Base-by-base conservation (phyloP, 2,329 filamentous ascomycete genomes). In the Curvularia sp. region DNA sequence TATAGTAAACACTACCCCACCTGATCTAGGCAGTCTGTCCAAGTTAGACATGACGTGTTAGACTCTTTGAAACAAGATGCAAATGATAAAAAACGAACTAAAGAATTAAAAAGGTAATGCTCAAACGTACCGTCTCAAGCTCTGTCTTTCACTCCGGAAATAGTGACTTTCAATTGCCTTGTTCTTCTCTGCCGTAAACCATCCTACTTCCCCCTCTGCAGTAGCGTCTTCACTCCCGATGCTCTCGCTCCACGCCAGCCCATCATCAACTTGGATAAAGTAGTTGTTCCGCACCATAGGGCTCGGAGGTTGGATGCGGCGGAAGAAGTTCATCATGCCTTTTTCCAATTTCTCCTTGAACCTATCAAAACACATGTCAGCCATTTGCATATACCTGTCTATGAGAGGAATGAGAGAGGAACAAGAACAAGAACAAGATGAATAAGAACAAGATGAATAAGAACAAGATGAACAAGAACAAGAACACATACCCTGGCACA, bases 221-320 rank as follows among this genome's bases (percentile, higher is more conserved):
- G 78, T 77, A 3, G 45, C 39, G 72, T 96, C 90, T 75, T 96
- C 92, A 15, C 78, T 67, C 0, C 92, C 92, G 65, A 96, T 93
- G 67, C 87, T 91, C 69, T 82, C 79, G 58, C 88, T 91, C 92
- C 92, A 96, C 0, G 89, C 81, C 1, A 96, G 80, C 5, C 83
- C 78, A 55, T 93, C 90, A 70, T 96, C 92, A 1, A 95, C 91
- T 77, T 96, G 92, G 62, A 96, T 84, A 79, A 96, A 96, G 77
- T 95, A 96, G 73, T 95, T 94, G 73, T 93, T 92, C 57, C 91
- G 82, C 19, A 87, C 67, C 23, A 90, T 84, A 0, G 87, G 83
- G 43, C 86, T 85, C 41, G 92, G 87, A 1, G 89, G 89, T 69
- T 84, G 83, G 2, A 59, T 75, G 0, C 92, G 80, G 0, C 85